These are phyloP conservation scores for Arthrobotrys entomopaga DNA, from an alignment of 2,329 filamentous ascomycete species.

Conservation along the genomic window DNA sequence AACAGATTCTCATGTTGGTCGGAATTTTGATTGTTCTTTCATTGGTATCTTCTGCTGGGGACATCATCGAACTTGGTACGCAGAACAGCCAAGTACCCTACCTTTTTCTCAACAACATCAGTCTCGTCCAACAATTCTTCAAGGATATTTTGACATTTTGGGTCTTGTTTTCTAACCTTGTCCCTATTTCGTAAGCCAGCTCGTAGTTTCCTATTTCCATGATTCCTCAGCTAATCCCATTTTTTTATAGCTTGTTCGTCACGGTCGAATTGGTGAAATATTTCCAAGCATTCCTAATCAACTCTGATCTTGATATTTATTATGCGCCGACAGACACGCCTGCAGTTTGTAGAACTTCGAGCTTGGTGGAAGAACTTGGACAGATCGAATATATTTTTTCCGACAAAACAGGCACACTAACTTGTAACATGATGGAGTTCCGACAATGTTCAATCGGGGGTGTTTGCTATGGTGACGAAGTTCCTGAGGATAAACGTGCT, in stretches of 20 bases:
- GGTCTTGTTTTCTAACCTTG: slow-evolving; percentile 95
- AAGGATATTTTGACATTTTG: slow-evolving; percentile 97
- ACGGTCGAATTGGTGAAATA: slow-evolving; percentile 98
- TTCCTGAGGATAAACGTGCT: slow-evolving; percentile 88
- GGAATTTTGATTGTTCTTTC: slow-evolving; percentile 84
- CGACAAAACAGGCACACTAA: slow-evolving; percentile 95
- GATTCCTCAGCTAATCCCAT: slow-evolving; percentile 17
- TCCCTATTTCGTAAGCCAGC: slow-evolving; percentile 78
- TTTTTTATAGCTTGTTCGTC: slow-evolving; percentile 75
- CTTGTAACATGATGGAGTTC: slow-evolving; percentile 99
- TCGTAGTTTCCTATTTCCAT: background rate
- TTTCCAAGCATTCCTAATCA: slow-evolving; percentile 96
- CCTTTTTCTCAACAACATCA: slow-evolving; percentile 73
- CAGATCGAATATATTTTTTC: slow-evolving; percentile 99
- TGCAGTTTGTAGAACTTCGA: slow-evolving; percentile 94
- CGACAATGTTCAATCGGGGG: slow-evolving; percentile 93
- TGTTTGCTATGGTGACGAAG: slow-evolving; percentile 90
- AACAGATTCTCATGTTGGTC: slow-evolving; percentile 89
- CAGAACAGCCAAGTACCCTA: slow-evolving; percentile 77
- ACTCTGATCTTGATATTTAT: slow-evolving; percentile 97
- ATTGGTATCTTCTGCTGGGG: slow-evolving; percentile 88
- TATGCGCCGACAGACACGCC: slow-evolving; percentile 95
- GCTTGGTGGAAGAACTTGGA: slow-evolving; percentile 93
- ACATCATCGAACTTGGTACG: slow-evolving; percentile 71
- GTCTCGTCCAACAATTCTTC: slow-evolving; percentile 83